Base-by-base conservation (phyloP, 345 rosid species). In the Hevea brasiliensis region DNA sequence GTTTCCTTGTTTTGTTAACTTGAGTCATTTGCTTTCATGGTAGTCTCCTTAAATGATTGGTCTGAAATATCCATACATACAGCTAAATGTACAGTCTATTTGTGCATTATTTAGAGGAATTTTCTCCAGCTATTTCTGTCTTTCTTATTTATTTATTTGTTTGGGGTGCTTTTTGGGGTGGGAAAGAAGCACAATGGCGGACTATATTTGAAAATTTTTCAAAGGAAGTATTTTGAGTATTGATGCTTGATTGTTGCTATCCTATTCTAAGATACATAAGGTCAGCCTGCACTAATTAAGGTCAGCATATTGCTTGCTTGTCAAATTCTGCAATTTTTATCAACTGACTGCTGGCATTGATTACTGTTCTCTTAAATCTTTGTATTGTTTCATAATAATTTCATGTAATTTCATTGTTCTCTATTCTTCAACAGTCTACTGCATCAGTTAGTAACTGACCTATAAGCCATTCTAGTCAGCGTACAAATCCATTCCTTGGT, bases 401-500 rank as follows among this genome's bases (percentile, higher is more conserved):
- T n/a, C 9, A 13, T 65, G 37, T 41, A 56, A 23, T 60, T 76
- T 55, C 40, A 15, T 55, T 72, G 55, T 74, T 69, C 55, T 42
- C 47, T 21, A 17, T 62, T 42, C 1, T 62, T 47, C 44, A 12
- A 50, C 82, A 90, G 97, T 72, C 85, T 54, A 77, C 82, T 72
- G 93, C 98, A 75, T 95, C 97, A 0, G 58, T 90, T 56, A 93
- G 89, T 77, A 96, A 79, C 8, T 84, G 85, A 58, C 72, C 96
- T 13, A 90, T 91, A 56, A 85, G 85, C 67, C 97, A 95, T 80
- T 77, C 89, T 11, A 88, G 81, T 84, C 98, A 93, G 81, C 87
- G 91, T 9, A 80, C 89, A 14, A 95, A 95, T 79, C 79, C 98
- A 17, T 93, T 86, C 77, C 92, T 95, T 69, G 99, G 99, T 37